Evolutionary conservation across 805 yeast species (phyloP), one percentile per base, ranked within the genome.

Genomic region (Wickerhamiella vanderwaltii): DNA sequence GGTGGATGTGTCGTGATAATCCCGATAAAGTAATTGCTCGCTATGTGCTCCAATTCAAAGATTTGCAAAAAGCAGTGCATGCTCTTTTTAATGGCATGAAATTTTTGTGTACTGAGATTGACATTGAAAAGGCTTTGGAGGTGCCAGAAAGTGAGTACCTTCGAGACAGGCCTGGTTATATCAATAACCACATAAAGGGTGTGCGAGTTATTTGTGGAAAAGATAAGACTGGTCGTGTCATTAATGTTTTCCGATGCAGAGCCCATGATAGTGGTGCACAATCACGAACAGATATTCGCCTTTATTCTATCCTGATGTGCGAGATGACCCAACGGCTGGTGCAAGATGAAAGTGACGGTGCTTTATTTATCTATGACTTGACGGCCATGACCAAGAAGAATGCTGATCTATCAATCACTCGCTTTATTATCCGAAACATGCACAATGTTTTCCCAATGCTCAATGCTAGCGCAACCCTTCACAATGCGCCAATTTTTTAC

Each of bases 71-170:
- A 16, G 35, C 16, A 18, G 19, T 30, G 15, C 33, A 23, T n/a
- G 29, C 30, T 6, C 22, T 38, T 6, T 25, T 20, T 9, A 24
- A 38, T 17, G 20, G 35, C 6, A 30, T 38, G 6, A 32, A 18
- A 16, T 30, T 24, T 24, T 35, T 28, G 5, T 25, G 28, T 13
- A 18, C 17, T 12, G 26, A 38, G 13, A 26, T 18, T 17, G 64
- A 73, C 5, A 75, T 78, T 24, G 85, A 83, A 52, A 61, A 70
- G n/a, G 56, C 84, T 48, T 52, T 83, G 13, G 55, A 62, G 32
- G 75, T 71, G 7, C 34, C 34, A 25, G 42, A 39, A 26, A 13
- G 24, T 20, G 20, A 31, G 34, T 38, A 38, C 25, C n/a, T 39
- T 12, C 31, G 17, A 3, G 25, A 9, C 3, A 25, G 31, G 36